phyloP scores from a whole-genome alignment of 140 eudicot genomes.

The Bidens hawaiensis region DNA sequence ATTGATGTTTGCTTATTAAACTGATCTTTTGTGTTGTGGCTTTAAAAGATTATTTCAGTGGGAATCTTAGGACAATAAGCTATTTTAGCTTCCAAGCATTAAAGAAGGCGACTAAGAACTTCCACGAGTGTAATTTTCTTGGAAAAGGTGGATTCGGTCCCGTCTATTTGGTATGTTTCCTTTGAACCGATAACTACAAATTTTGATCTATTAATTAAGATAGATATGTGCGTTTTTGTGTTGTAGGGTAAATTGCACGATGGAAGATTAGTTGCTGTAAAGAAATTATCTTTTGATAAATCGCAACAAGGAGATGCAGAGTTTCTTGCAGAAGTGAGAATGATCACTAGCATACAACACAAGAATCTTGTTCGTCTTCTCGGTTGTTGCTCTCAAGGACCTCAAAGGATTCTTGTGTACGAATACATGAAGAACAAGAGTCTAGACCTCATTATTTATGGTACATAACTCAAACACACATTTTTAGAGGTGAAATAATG shows the following conservation, averaged over 20 bases:
- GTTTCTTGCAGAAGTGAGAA: constrained; percentile 61
- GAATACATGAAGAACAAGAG: constrained; percentile 79
- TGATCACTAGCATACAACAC: constrained; percentile 83
- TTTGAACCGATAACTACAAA: neutral
- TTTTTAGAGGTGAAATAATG: neutral
- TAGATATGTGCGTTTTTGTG: neutral
- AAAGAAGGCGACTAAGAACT: constrained; percentile 65
- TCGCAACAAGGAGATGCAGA: constrained; percentile 79
- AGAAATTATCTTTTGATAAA: constrained; percentile 51
- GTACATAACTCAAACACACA: constrained; percentile 21
- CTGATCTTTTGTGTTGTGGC: constrained; percentile 20
- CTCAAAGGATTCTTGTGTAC: constrained; percentile 64
- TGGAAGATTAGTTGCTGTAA: constrained; percentile 54
- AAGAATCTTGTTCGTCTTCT: constrained; percentile 74
- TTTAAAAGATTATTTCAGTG: constrained; percentile 35
- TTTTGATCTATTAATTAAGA: neutral
- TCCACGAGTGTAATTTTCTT: constrained; percentile 56
- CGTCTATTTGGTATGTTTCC: constrained; percentile 51
- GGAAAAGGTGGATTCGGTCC: constrained; percentile 85
- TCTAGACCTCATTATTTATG: constrained; percentile 55
- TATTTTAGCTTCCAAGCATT: constrained; percentile 45
- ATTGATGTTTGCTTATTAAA: constrained; percentile 5
- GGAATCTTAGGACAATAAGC: constrained; percentile 47
- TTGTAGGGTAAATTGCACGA: constrained; percentile 62
- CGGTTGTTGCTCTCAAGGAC: constrained; percentile 68